Evolutionary conservation across 2,329 filamentous ascomycete species (phyloP), one percentile per base, ranked within the genome.

Genomic region (Paecilomyces niveus): DNA sequence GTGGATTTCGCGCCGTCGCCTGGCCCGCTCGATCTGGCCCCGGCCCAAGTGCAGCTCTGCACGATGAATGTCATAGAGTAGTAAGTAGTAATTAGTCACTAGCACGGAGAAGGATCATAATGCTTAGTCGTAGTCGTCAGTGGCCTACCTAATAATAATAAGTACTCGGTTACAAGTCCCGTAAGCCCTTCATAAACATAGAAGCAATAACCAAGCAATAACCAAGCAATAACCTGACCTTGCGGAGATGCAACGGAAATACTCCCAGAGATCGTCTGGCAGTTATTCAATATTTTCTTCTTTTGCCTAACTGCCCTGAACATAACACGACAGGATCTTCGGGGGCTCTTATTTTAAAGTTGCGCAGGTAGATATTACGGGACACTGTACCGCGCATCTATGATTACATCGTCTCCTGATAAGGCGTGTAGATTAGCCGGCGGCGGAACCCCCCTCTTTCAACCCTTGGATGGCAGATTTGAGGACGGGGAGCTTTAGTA

Each of bases 61-160:
- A 56, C 53, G 57, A 58, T 55, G 22, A 32, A 39, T 55, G 35
- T 45, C 31, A 24, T 50, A 22, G 22, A 57, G 39, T 31, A 13
- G 39, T 39, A 39, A 2, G 13, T 39, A n/a, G 7, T 35, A 35
- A 11, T 13, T 10, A 29, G 26, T 7, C 26, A 29, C 26, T 29
- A 29, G 26, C 26, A 29, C 26, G 7, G 26, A 29, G 26, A 4
- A 29, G 26, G 26, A 29, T 29, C 26, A 29, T 7, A 29, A 7
- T 29, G 24, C 24, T 26, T n/a, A n/a, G n/a, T n/a, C n/a, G 5
- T 3, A 3, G 24, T 3, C 5, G 5, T 5, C 3, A 26, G 3
- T 26, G 24, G 5, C 5, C 24, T 26, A 26, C 24, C 24, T 26
- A 26, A 26, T 26, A 26, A 33, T 33, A 33, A 33, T 33, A 33